A percentile compares a stretch with the other conserved stretches of the same genome.
Evolutionary conservation across 1,284 basidiomycete species (phyloP).

Genomic region (Puccinia sorghi): DNA sequence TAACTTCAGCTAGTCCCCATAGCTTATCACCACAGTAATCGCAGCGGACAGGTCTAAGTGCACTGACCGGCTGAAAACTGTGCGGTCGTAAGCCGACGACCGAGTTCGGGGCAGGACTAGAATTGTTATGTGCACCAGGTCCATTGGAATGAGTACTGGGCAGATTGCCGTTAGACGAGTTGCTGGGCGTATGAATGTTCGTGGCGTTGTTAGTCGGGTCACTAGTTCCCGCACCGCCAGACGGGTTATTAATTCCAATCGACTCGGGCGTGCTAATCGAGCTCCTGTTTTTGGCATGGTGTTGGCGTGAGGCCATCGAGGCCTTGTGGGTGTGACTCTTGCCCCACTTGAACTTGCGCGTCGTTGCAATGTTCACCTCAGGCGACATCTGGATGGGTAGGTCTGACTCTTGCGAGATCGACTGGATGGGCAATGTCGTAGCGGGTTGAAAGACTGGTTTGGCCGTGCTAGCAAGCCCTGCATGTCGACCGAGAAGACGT

Average conservation of each 20-base stretch:
- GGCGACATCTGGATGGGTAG: constrained; percentile 2
- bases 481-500: constrained; percentile 1
- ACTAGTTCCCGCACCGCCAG: neutral
- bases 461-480: neutral
- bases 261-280: constrained; percentile 14
- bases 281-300: constrained; percentile 26
- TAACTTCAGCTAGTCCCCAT: constrained; percentile 88
- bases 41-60: constrained; percentile 84
- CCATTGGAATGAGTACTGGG: neutral
- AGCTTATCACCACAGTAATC: constrained; percentile 96
- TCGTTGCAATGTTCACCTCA: constrained; percentile 47
- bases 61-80: constrained; percentile 83
- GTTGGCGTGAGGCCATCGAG: neutral
- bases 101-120: neutral
- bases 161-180: neutral
- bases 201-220: constrained; percentile 50
- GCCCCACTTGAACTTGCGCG: constrained; percentile 47
- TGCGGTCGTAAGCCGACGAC: constrained; percentile 63
- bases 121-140: neutral
- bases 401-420: neutral
- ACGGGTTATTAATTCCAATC: neutral
- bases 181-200: neutral
- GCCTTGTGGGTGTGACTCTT: constrained; percentile 41
- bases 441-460: neutral
- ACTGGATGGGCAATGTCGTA: neutral